Percentiles rank a stretch among this genome's conserved stretches.
phyloP scores from a whole-genome alignment of 805 yeast species.

The Lipomyces yamadae region DNA sequence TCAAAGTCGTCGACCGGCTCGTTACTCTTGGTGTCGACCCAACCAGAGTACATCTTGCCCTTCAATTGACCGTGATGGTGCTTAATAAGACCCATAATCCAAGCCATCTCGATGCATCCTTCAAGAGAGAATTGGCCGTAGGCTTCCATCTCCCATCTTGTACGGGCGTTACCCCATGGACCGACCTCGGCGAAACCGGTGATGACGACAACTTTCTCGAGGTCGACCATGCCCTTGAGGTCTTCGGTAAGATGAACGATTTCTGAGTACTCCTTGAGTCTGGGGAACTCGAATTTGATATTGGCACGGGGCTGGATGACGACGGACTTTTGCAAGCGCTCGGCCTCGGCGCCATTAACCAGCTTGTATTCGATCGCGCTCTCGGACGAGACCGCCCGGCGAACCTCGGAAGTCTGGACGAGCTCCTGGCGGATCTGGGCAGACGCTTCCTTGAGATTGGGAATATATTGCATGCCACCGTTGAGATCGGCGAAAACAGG shows the following conservation, averaged over 20 bases:
- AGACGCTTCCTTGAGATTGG: constrained; percentile 87
- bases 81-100: constrained; percentile 98
- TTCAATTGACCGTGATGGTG: constrained; percentile 90
- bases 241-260: constrained; percentile 53
- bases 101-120: constrained; percentile 99
- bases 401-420: constrained; percentile 82
- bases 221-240: constrained; percentile 87
- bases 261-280: constrained; percentile 74
- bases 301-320: constrained; percentile 91
- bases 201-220: constrained; percentile 89
- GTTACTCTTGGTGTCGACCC: constrained; percentile 95
- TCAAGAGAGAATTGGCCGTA: constrained; percentile 92
- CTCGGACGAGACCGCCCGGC: constrained; percentile 95
- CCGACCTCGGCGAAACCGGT: constrained; percentile 99
- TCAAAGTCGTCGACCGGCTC: constrained; percentile 95
- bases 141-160: constrained; percentile 99
- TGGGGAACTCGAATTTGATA: constrained; percentile 92
- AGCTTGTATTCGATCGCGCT: constrained; percentile 85
- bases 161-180: constrained; percentile 99
- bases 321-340: constrained; percentile 78
- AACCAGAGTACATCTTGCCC: constrained; percentile 85
- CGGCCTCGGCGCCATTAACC: constrained; percentile 86
- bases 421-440: constrained; percentile 73
- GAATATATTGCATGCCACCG: constrained; percentile 96
- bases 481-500: constrained; percentile 98